phyloP scores from a whole-genome alignment of 768 basidiomycete genomes.

The Tulasnella sp. region DNA sequence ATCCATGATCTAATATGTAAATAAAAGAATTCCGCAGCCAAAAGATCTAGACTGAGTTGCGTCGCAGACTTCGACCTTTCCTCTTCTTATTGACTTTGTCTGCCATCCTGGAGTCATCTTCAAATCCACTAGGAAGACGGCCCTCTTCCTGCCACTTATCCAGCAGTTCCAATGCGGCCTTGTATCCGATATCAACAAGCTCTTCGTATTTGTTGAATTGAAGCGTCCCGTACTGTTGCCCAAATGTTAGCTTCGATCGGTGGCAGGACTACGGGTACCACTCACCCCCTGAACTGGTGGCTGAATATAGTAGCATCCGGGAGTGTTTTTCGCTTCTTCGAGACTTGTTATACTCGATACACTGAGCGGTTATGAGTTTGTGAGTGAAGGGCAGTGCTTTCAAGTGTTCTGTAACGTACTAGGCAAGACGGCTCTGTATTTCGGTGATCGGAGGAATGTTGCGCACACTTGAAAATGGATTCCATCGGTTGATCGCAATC shows the following conservation, averaged over 20 bases:
- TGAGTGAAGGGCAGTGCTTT: background rate
- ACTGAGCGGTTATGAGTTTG: conserved; percentile 36
- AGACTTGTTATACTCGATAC: conserved; percentile 92
- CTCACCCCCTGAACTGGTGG: conserved; percentile 90
- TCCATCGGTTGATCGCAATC: conserved; percentile 87
- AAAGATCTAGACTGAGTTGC: conserved; percentile 54
- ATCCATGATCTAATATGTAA: background rate
- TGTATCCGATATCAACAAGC: conserved; percentile 73
- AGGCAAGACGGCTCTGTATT: conserved; percentile 88
- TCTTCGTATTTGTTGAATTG: conserved; percentile 87
- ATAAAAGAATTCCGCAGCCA: background rate
- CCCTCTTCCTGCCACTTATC: conserved; percentile 77
- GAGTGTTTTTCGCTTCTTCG: conserved; percentile 87
- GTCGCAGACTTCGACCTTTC: conserved; percentile 67
- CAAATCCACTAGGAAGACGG: conserved; percentile 57
- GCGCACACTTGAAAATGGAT: conserved; percentile 73
- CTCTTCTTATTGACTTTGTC: conserved; percentile 43
- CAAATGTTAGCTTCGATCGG: conserved; percentile 10
- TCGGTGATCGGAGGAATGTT: conserved; percentile 84
- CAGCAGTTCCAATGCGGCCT: conserved; percentile 61
- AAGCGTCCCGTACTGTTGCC: conserved; percentile 72
- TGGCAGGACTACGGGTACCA: background rate
- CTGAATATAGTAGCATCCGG: conserved; percentile 82
- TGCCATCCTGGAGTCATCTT: conserved; percentile 45
- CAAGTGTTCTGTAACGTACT: conserved; percentile 48